Base-by-base conservation (phyloP, 2,329 filamentous ascomycete genomes). In the Sarocladiaceae sp. region DNA sequence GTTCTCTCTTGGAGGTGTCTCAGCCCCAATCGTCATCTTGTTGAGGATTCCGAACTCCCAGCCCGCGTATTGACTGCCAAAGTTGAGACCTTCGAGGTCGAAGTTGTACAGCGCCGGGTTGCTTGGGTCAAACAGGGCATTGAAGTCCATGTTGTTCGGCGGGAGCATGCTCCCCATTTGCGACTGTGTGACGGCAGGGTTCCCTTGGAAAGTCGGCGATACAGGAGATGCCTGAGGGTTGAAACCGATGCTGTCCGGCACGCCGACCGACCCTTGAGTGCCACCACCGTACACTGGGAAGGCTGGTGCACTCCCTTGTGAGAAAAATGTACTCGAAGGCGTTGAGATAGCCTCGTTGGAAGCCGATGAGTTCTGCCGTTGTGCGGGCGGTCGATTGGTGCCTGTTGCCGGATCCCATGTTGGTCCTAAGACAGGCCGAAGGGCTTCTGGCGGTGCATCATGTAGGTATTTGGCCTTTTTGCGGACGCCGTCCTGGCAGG, bases 381-480 rank as follows among this genome's bases (percentile, higher is more conserved):
- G 68, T 49, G 62, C 68, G 55, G 70, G 71, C 18, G 66, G 58
- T 32, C 68, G 60, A 53, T 67, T 65, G 3, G 68, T 66, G 58
- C 69, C 61, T 55, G 65, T 66, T 63, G 63, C 72, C 58, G 76
- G 77, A 57, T 84, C 87, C 56, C 80, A 84, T 50, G 75, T 81
- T 23, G 82, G 80, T 4, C 83, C 82, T 39, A 93, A 75, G 33
- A 93, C 88, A n/a, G 90, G 88, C 59, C 91, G 78, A 50, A 96
- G 73, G 35, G 89, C 89, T 61, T 94, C 89, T 43, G 88, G 81
- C 27, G 91, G 90, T 20, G 91, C 89, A 73, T 97, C 93, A 59
- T 97, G 90, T 46, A 98, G 85, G 64, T 98, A 98, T 65, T 98
- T 98, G 43, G 93, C 93, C 74, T 97, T 98, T 67, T 98, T 98